Percentiles rank a stretch among this genome's conserved stretches.
Conservation (phyloP, 2,329 filamentous ascomycete genomes). For the Pestalotiopsis sp. region DNA sequence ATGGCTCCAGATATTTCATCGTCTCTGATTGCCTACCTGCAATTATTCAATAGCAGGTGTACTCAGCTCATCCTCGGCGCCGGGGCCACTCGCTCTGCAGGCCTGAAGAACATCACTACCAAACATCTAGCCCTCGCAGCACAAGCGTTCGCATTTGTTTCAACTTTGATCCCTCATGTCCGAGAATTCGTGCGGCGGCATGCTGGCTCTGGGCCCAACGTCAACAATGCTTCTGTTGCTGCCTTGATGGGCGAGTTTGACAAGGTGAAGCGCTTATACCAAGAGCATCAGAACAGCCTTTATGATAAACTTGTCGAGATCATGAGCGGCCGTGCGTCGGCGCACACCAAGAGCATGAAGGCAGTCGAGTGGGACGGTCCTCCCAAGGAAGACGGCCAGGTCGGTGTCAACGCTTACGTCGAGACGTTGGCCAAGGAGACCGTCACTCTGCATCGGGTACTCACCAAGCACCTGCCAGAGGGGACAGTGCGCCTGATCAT, state of each 20-base stretch:
- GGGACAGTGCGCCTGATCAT: slow-evolving; percentile 81
- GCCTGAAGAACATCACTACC: slow-evolving; percentile 93
- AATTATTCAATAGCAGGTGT: slow-evolving; percentile 92
- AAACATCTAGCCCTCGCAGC: slow-evolving; percentile 92
- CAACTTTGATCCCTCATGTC: slow-evolving; percentile 84
- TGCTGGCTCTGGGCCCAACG: slow-evolving; percentile 46
- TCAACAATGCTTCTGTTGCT: slow-evolving; percentile 49
- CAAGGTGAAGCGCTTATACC: slow-evolving; percentile 78
- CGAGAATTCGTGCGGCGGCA: slow-evolving; percentile 90
- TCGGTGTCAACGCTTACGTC: slow-evolving; percentile 71
- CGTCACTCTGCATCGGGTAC: slow-evolving; percentile 77
- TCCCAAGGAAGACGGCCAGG: slow-evolving; percentile 30
- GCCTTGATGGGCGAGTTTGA: slow-evolving; percentile 82
- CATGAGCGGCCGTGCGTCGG: slow-evolving; percentile 76
- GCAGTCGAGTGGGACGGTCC: slow-evolving; percentile 73
- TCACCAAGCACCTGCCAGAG: slow-evolving; percentile 81
- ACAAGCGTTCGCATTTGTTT: slow-evolving; percentile 85
- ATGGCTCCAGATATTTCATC: slow-evolving; percentile 83
- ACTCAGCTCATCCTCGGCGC: slow-evolving; percentile 97
- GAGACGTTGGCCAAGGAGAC: slow-evolving; percentile 88
- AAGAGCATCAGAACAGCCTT: slow-evolving; percentile 89
- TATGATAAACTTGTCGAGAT: slow-evolving; percentile 94
- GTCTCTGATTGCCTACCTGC: slow-evolving; percentile 81
- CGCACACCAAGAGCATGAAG: slow-evolving; percentile 76
- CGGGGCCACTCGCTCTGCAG: slow-evolving; percentile 84